Evolutionary conservation across 179 eudicot species (phyloP), one percentile per base, ranked within the genome.

Genomic region (Corrigiola litoralis): DNA sequence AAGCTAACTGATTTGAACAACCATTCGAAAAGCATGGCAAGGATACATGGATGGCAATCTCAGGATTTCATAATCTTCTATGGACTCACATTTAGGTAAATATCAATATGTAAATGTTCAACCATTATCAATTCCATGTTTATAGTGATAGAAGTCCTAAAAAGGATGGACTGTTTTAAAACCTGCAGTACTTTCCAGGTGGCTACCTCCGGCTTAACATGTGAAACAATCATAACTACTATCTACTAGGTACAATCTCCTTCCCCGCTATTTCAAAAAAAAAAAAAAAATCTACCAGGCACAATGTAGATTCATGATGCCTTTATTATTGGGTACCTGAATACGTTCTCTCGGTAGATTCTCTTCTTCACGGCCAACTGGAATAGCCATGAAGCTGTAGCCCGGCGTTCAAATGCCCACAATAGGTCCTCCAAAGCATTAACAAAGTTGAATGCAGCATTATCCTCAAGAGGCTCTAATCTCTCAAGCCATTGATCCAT

Each of bases 391-490:
- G 97, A 85, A 68, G 99, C 99, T 67, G 91, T 87, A 45, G 96
- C 97, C 67, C 99, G 84, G 67, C 76, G 85, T 74, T 95, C 92
- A 77, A 85, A 95, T 45, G 99, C 87, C 99, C 99, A 95, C 74
- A 95, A 79, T 54, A 91, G 76, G 69, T 95, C 95, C 87, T 85
- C 97, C 78, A 95, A 72, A 58, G 99, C 95, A 78, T 95, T 95
- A 64, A 88, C 97, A 80, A 95, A 88, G 80, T 91, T 88, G 36
- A 91, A 82, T 41, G 95, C 99, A 32, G 96, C 97, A 61, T 85
- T 76, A 67, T 85, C 96, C 75, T 86, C 92, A 48, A 86, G 21
- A 14, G 88, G 90, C 67, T 81, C 80, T 51, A 95, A 65, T 71
- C 68, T 73, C 78, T 84, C 87, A 37, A 95, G 81, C 82, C 72